These are phyloP conservation scores for Reticulascus tulasneorum DNA, from an alignment of 2,329 filamentous ascomycete species.

Conservation along the genomic window DNA sequence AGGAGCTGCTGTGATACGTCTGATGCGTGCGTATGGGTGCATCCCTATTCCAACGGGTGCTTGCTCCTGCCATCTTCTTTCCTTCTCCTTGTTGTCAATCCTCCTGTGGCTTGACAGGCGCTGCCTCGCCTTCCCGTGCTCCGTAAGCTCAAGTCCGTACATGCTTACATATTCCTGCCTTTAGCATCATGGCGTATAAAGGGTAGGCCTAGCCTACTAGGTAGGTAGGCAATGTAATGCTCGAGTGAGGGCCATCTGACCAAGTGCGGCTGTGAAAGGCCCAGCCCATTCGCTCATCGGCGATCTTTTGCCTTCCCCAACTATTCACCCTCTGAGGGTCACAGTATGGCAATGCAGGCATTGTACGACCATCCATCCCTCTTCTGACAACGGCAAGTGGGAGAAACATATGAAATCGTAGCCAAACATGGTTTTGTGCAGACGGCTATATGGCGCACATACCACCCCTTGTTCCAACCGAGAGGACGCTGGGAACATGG, in stretches of 20 bases:
- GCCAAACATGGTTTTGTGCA: slow-evolving; percentile 6
- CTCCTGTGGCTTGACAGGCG: background rate
- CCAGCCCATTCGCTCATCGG: slow-evolving; percentile 11
- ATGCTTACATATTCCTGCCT: no score
- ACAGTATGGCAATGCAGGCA: no score
- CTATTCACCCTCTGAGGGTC: slow-evolving; percentile 8
- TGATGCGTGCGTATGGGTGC: slow-evolving; percentile 3
- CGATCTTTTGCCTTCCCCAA: slow-evolving; percentile 11
- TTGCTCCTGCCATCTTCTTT: background rate
- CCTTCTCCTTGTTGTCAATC: background rate
- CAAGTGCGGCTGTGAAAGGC: slow-evolving; percentile 10
- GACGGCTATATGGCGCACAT: slow-evolving; percentile 7
- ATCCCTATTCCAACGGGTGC: background rate
- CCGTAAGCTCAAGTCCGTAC: no score
- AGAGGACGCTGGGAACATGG: no score
- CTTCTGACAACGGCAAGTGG: no score
- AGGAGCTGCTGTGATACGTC: slow-evolving; percentile 3
- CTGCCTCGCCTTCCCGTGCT: background rate
- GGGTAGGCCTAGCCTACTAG: background rate
- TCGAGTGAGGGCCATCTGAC: slow-evolving; percentile 11
- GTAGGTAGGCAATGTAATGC: no score
- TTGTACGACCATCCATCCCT: no score
- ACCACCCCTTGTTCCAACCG: no score
- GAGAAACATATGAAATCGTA: slow-evolving; percentile 6
- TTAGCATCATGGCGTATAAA: no score